Conservation (phyloP, 2,329 filamentous ascomycete species). For the Apiospora hydei region DNA sequence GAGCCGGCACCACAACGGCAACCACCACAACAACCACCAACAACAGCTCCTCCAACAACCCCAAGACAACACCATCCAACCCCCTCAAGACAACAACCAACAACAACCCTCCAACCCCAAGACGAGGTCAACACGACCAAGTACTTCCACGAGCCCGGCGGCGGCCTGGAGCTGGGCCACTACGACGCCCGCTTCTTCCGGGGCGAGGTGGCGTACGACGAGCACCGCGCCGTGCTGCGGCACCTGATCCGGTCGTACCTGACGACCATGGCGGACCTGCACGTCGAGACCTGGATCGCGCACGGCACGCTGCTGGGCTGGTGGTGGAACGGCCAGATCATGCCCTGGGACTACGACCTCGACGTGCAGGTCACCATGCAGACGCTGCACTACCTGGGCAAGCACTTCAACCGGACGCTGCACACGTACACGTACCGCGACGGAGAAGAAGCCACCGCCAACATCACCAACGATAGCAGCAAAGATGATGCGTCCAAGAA, state of each 20-base stretch:
- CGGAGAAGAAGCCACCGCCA: slow-evolving; percentile 40
- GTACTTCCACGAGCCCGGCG: slow-evolving; percentile 72
- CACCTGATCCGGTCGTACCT: slow-evolving; percentile 80
- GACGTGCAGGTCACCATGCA: slow-evolving; percentile 78
- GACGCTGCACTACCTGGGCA: slow-evolving; percentile 71
- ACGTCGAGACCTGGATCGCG: slow-evolving; percentile 84
- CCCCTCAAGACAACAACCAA: too few species aligned
- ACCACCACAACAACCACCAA: not conserved
- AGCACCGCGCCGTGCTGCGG: slow-evolving; percentile 69
- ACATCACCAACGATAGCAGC: not conserved
- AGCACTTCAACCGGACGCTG: slow-evolving; percentile 72
- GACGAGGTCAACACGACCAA: slow-evolving; percentile 47
- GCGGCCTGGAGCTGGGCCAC: slow-evolving; percentile 67
- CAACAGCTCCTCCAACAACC: not conserved
- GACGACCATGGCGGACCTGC: slow-evolving; percentile 66
- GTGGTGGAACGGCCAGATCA: slow-evolving; percentile 85
- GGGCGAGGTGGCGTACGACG: slow-evolving; percentile 67
- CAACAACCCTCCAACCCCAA: not conserved
- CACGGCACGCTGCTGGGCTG: slow-evolving; percentile 85
- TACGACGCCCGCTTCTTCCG: slow-evolving; percentile 78
- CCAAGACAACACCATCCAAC: not conserved
- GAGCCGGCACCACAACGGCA: not conserved
- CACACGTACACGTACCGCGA: slow-evolving; percentile 61
- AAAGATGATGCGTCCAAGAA: not conserved
- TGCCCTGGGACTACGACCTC: slow-evolving; percentile 86